Conservation (phyloP, 1,284 basidiomycete species). For the Boletellus sp. region DNA sequence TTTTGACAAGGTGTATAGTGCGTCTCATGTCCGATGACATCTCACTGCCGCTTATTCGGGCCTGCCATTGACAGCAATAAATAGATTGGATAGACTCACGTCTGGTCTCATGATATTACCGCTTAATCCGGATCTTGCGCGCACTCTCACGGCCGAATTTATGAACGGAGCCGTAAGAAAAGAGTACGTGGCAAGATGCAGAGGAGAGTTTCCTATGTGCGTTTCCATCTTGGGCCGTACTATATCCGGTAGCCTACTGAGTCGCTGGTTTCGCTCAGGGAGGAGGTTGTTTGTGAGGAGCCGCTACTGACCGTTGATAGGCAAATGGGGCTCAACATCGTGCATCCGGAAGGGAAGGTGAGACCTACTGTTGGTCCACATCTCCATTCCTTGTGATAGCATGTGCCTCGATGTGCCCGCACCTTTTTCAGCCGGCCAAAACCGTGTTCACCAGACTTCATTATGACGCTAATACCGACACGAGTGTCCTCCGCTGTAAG, state of each 20-base stretch:
- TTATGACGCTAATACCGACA: conserved; percentile 81
- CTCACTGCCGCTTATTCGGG: conserved; percentile 3
- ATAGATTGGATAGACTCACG: conserved; percentile 91
- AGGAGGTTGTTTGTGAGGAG: conserved; percentile 79
- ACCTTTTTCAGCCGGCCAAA: conserved; percentile 63
- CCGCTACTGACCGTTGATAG: conserved; percentile 91
- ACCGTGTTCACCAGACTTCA: conserved; percentile 86
- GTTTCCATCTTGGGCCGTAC: conserved; percentile 22
- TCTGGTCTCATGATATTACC: conserved; percentile 96
- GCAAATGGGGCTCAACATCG: conserved; percentile 93
- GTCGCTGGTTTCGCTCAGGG: conserved; percentile 42
- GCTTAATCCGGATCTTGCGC: conserved; percentile 69
- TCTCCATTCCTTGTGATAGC: neutral
- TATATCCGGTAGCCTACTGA: neutral
- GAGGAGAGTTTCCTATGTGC: conserved; percentile 80
- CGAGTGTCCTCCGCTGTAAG: conserved; percentile 87
- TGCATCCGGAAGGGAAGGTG: conserved; percentile 91
- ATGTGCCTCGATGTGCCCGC: too few species aligned
- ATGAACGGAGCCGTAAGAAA: conserved; percentile 77
- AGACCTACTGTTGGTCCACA: conserved; percentile 10
- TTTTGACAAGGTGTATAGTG: conserved; percentile 80
- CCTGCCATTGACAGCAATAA: conserved; percentile 67
- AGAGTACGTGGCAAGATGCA: conserved; percentile 87
- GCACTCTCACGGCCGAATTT: conserved; percentile 78
- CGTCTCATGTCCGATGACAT: conserved; percentile 31